Base-by-base conservation (phyloP, 2,329 filamentous ascomycete genomes). In the Escovopsis weberi region DNA sequence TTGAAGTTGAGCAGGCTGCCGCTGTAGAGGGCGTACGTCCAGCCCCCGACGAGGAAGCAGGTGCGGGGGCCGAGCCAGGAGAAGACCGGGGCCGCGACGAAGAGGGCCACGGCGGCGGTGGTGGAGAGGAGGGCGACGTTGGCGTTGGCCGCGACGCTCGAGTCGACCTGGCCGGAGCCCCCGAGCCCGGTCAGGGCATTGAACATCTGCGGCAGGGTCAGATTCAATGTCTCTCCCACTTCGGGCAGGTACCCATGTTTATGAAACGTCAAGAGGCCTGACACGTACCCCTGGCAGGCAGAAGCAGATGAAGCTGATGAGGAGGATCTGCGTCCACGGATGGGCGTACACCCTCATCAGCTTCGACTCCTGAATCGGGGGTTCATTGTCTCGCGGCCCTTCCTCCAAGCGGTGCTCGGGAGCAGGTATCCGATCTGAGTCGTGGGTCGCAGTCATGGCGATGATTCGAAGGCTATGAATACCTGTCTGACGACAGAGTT, bases 231-330 rank as follows among this genome's bases (percentile, higher is more conserved):
- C 23, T 23, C 23, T 23, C 23, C 23, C 23, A 6, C 23, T 6
- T 23, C 6, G 23, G 23, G 23, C 6, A 15, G 15, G 4, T 23
- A 23, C 40, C 32, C 26, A 26, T 33, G 12, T 34, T 10, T 12
- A 15, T 18, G 12, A 4, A 15, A 12, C 9, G 12, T 11, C 11
- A 6, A 23, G 26, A n/a, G 8, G 2, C 12, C 26, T 1, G 26
- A 9, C 65, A 9, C 65, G 40, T 55, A 65, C 63, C 12, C 63
- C 63, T 6, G 65, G 66, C 32, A 65, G 60, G 42, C 66, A 70
- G 49, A 70, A 69, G 48, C 64, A 69, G 41, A 70, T 69, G 40
- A 69, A 57, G 51, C 64, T 66, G 44, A 70, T 69, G 40, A 70
- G 55, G 2, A 66, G 26, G 39, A 70, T 67, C 50, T 70, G 67